Base-by-base conservation (phyloP, 805 yeast genomes). In the Suhomyces vadensis region DNA sequence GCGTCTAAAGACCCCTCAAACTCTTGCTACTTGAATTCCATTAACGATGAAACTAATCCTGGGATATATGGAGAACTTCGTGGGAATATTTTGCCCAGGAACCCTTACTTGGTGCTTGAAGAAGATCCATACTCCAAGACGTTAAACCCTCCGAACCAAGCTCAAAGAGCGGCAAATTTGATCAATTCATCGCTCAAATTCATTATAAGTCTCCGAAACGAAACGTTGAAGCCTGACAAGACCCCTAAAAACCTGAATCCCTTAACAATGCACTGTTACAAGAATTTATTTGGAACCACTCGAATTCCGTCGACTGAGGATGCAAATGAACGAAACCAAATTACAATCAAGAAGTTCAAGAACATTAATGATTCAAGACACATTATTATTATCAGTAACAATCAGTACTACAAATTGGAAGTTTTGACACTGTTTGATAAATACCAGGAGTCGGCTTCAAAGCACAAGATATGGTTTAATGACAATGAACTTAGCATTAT, bases 81-180 rank as follows among this genome's bases (percentile, higher is more conserved):
- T 39, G 85, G 86, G 16, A 85, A 82, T 50, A 78, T 83, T 1
- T 65, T 86, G 35, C 95, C 95, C 4, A 69, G 92, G 48, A 86
- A 85, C 58, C 95, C 95, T 1, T 85, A 83, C 55, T 72, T 86
- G 51, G 77, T 86, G 8, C 61, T 86, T 13, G 89, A 85, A 50
- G 85, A 85, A 56, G 95, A 86, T 51, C 91, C 92, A 1, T 72
- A 80, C 49, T 73, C 79, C 13, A 64, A 64, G 55, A 70, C 75
- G 13, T 58, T 71, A 44, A 77, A 75, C 46, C 83, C 83, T 4
- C 86, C 88, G 11, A 69, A 77, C 41, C 95, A 86, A 64, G 69
- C 79, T 8, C 83, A 81, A 49, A 61, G 92, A 27, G 83, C 91
- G 6, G 81, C 91, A 2, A 82, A 78, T 21, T 64, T 86, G 49